Evolutionary conservation across 805 yeast genomes (phyloP), one percentile per base, ranked within the genome.

Genomic region (Hanseniaspora lindneri): DNA sequence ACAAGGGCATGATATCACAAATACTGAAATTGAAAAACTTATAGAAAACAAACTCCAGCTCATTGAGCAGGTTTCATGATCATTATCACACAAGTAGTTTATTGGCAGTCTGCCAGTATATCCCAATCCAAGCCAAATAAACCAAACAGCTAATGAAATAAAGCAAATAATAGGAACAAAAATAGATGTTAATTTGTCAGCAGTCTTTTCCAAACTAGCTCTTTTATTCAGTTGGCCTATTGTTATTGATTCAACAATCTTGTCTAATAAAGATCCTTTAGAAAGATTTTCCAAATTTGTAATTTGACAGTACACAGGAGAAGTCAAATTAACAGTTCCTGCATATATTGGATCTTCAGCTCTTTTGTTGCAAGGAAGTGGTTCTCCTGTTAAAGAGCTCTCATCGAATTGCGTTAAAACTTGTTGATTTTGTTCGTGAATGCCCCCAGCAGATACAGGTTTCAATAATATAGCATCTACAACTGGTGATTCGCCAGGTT

Each of bases 1-100:
- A 67, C 92, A 83, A 1, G 94, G 94, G 59, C 94, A 83, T 0
- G 89, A 89, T 44, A 83, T 76, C 1, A 83, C 89, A 64, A 83
- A 81, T 1, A 83, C 89, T 0, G 88, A 75, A 54, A 83, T 79
- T 1, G 87, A 76, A 62, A 83, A 83, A 55, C 81, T 79, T 49
- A 83, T 67, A 0, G 88, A 78, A 87, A 89, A 83, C 11, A 81
- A 73, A 0, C 73, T 66, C 86, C 88, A 81, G 0, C 86, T 44
- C 19, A 29, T 23, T 2, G 42, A 29, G 13, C 49, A 84, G 14
- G 85, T 85, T 43, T 76, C 37, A 10, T 16, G 13, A 7, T 39
- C 47, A 51, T 78, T 82, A 48, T 73, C 72, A 56, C 80, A 83
- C 39, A 80, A 65, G 53, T 80, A 80, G 3, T 55, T 32, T 0